Percentiles rank a stretch among this genome's conserved stretches.
phyloP scores from a whole-genome alignment of 192 early-diverging fungal species.

The Rhizophagus clarus region DNA sequence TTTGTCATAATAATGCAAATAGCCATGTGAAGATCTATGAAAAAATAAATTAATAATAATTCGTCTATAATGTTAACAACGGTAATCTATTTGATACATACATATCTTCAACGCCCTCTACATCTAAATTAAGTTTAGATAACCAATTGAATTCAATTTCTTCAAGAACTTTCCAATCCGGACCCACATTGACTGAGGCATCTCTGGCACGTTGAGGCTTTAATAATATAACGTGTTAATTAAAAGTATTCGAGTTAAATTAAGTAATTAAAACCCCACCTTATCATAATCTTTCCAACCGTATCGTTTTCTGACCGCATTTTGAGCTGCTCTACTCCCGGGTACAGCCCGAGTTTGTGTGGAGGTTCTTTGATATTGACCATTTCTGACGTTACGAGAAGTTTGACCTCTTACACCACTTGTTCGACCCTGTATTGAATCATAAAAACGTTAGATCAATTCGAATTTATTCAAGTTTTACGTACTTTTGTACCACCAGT shows the following conservation, averaged over 20 bases:
- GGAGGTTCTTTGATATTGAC: constrained; percentile 20
- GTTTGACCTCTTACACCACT: constrained; percentile 11
- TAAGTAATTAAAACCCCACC: neutral
- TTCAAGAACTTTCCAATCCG: constrained; percentile 91
- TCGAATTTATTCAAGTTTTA: neutral
- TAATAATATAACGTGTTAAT: constrained; percentile 1
- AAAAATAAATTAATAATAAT: constrained; percentile 1
- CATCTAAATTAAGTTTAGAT: constrained; percentile 78
- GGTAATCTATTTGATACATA: constrained; percentile 44
- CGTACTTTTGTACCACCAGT: constrained; percentile 38
- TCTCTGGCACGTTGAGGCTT: constrained; percentile 78
- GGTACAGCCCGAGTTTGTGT: constrained; percentile 22
- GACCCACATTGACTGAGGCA: constrained; percentile 82
- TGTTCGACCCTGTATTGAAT: neutral
- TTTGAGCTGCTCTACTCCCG: neutral
- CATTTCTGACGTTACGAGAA: constrained; percentile 18
- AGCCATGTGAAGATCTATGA: constrained; percentile 72
- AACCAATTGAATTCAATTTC: constrained; percentile 94
- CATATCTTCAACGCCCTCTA: constrained; percentile 78
- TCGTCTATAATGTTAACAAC: neutral
- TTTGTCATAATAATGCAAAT: constrained; percentile 76
- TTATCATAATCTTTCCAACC: constrained; percentile 51
- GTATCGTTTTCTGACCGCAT: constrained; percentile 41
- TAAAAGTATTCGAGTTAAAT: neutral
- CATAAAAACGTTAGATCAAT: neutral